Conservation (phyloP, 2,329 filamentous ascomycete genomes). For the Blastomyces parvus region DNA sequence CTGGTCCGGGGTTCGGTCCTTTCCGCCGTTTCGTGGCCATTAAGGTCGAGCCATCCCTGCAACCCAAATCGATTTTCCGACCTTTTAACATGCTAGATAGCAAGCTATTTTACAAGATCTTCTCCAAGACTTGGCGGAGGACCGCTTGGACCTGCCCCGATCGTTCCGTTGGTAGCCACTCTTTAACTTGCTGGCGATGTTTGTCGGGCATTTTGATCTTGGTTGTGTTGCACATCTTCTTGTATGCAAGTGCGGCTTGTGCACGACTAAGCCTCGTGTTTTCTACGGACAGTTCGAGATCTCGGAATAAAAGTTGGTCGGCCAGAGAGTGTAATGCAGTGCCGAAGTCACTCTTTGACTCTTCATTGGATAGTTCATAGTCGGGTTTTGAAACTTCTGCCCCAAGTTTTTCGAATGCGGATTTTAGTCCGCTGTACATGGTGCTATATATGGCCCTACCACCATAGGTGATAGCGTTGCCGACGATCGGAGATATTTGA, state of each 20-base stretch:
- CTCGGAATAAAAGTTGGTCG: slow-evolving; percentile 24
- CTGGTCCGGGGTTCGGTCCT: not conserved
- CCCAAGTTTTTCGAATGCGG: slow-evolving; percentile 25
- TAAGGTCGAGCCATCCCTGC: not conserved
- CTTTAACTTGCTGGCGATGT: slow-evolving; percentile 20
- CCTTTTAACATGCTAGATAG: not conserved
- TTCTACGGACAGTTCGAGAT: slow-evolving; percentile 30
- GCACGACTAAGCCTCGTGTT: slow-evolving; percentile 31
- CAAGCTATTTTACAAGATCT: not conserved
- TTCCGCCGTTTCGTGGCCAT: not conserved
- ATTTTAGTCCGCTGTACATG: slow-evolving; percentile 29
- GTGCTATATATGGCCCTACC: slow-evolving; percentile 28
- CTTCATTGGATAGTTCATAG: not conserved
- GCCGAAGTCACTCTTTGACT: slow-evolving; percentile 20
- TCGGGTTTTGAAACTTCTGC: slow-evolving; percentile 17
- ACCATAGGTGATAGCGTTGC: slow-evolving; percentile 25
- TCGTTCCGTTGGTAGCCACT: slow-evolving; percentile 34
- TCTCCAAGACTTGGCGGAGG: slow-evolving; percentile 22
- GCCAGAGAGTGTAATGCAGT: slow-evolving; percentile 23
- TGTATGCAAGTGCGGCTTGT: slow-evolving; percentile 27
- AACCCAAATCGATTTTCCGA: not conserved
- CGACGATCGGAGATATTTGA: slow-evolving; percentile 23
- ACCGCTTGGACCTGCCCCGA: slow-evolving; percentile 29
- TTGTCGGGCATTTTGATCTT: slow-evolving; percentile 17
- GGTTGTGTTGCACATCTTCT: slow-evolving; percentile 21